Evolutionary conservation across 176 grass and related monocot species (phyloP), one percentile per base, ranked within the genome.

Genomic region (Carex littledalei): DNA sequence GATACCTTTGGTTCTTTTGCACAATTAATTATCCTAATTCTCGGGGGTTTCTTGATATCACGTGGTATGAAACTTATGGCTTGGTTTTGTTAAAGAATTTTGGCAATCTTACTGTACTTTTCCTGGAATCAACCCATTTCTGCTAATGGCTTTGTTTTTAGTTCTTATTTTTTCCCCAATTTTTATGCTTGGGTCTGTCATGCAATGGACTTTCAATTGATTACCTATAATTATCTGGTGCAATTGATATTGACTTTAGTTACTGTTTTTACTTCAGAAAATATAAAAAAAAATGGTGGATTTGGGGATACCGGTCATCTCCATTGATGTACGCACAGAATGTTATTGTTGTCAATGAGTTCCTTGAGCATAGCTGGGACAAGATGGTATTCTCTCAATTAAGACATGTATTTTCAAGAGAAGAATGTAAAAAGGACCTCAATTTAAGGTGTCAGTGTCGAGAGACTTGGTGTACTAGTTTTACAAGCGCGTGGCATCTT

Each of bases 251-350:
- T 76, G 47, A 76, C 72, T 75, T 75, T 20, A 76, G 18, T 53
- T 54, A 50, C 10, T 76, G 6, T 54, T 29, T 76, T 22, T 76
- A 76, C 21, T 76, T 76, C 92, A 94, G 95, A 90, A n/a, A 54
- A 93, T 47, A 93, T 98, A 26, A 26, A 18, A 98, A 91, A 73
- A 91, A 94, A 93, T 94, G 86, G 85, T 98, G 95, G 95, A 93
- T 93, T 69, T 98, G 95, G 95, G 92, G 95, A 18, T 98, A 98
- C 86, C 94, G 95, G 95, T 83, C 35, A 32, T 98, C 95, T 76
- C 95, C 95, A 79, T 78, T 98, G 79, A 98, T 94, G 92, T 98
- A 98, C 86, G 95, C 91, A 32, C 92, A 94, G 77, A 98, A 98
- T 88, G 95, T 92, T 60, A 81, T 98, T 69, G 89, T 92, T 0